Evolutionary conservation across 169 alveolate species (phyloP).

Genomic region (Cystoisospora suis): DNA sequence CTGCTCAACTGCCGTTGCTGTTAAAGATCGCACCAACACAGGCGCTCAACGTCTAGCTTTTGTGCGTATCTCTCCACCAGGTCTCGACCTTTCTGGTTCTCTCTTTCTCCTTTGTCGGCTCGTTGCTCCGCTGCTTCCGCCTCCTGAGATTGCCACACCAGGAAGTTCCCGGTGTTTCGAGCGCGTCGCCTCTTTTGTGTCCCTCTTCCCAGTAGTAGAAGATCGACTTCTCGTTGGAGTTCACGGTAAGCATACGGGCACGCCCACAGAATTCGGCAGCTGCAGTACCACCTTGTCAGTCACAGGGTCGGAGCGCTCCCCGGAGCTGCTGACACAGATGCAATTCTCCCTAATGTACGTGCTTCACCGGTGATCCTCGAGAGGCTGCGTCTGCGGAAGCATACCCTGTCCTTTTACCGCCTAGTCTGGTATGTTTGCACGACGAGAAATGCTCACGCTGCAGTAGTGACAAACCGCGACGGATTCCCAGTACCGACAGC

Average conservation of each 20-base stretch:
- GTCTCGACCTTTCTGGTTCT: conserved; percentile 44
- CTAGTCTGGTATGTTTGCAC: too few species aligned
- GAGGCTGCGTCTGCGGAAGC: background rate
- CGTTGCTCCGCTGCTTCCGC: conserved; percentile 38
- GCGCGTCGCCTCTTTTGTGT: conserved; percentile 42
- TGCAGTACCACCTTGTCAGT: background rate
- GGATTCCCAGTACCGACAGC: too few species aligned
- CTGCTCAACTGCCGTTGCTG: too few species aligned
- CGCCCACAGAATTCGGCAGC: background rate
- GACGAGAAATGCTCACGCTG: too few species aligned
- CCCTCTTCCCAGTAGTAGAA: conserved; percentile 41
- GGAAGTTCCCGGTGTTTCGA: conserved; percentile 32
- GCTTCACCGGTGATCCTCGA: too few species aligned
- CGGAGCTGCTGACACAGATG: background rate
- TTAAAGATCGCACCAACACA: too few species aligned
- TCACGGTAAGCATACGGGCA: background rate
- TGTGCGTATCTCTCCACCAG: background rate
- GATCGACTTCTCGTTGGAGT: conserved; percentile 23
- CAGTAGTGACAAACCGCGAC: too few species aligned
- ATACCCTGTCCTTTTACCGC: background rate
- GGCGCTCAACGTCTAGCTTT: too few species aligned
- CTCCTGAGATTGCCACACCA: conserved; percentile 45
- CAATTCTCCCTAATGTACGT: too few species aligned
- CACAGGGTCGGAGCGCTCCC: background rate
- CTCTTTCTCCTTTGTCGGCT: conserved; percentile 43